Conservation (phyloP, 495 filamentous ascomycete genomes). For the Podospora pseudoanserina region DNA sequence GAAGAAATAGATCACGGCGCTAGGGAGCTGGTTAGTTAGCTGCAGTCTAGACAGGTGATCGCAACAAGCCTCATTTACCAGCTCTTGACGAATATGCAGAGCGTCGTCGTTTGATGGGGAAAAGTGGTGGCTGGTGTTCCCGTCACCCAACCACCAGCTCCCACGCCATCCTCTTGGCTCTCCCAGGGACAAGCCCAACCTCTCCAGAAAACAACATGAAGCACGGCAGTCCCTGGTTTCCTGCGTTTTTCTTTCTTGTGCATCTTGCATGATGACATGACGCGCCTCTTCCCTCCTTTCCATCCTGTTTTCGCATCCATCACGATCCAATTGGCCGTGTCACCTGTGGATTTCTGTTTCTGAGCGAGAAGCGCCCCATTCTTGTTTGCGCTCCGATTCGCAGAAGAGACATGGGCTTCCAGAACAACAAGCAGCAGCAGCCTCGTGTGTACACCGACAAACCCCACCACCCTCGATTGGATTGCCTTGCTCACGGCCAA, state of each 20-base stretch:
- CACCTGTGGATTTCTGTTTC: slow-evolving; percentile 6
- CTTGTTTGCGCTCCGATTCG: background rate
- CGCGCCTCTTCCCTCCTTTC: slow-evolving; percentile 20
- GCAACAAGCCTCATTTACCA: background rate
- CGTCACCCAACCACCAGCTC: slow-evolving; percentile 10
- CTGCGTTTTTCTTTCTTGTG: slow-evolving; percentile 20
- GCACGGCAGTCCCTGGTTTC: background rate
- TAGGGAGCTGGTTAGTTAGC: background rate
- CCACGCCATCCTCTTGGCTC: background rate
- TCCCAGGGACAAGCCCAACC: slow-evolving; percentile 17
- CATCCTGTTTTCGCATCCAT: slow-evolving; percentile 22
- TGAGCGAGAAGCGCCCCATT: background rate
- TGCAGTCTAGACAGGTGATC: background rate
- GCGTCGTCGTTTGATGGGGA: slow-evolving; percentile 3
- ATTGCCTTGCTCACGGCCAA: slow-evolving; percentile 4
- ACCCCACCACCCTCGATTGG: background rate
- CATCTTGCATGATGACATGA: slow-evolving; percentile 16
- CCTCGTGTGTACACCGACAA: slow-evolving; percentile 21
- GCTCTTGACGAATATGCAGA: background rate
- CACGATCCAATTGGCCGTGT: slow-evolving; percentile 8
- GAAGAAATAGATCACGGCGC: background rate
- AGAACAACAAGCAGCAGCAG: slow-evolving; percentile 21
- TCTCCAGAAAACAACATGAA: slow-evolving; percentile 7
- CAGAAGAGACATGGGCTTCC: slow-evolving; percentile 24
- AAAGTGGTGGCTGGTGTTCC: slow-evolving; percentile 18